phyloP scores from a whole-genome alignment of 257 asterid genomes.

The Ophiorrhiza pumila region DNA sequence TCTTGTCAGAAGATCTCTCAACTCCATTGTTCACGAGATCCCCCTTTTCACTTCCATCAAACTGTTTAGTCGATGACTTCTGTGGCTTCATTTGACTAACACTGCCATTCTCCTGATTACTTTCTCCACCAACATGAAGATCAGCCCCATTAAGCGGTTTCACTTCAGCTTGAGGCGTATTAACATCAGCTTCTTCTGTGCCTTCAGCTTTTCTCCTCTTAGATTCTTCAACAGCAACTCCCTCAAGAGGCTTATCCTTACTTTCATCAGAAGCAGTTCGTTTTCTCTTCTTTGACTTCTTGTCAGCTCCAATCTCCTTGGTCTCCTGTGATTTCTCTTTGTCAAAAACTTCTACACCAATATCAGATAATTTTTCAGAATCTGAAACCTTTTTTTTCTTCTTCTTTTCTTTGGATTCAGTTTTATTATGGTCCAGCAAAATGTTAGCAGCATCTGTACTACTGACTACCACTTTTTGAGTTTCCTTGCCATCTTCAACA shows the following conservation, averaged over 20 bases:
- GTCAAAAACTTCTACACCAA: constrained; percentile 9
- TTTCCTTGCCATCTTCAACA: constrained; percentile 19
- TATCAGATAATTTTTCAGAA: constrained; percentile 12
- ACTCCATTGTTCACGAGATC: constrained; percentile 27
- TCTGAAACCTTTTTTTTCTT: constrained; percentile 16
- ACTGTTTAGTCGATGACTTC: constrained; percentile 13
- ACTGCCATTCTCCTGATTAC: constrained; percentile 14
- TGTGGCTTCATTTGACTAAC: constrained; percentile 12
- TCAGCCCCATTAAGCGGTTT: constrained; percentile 21
- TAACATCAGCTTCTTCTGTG: constrained; percentile 35
- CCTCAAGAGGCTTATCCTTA: constrained; percentile 37
- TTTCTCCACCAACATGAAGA: constrained; percentile 21
- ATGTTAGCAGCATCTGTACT: constrained; percentile 1
- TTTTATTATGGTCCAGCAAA: constrained; percentile 3
- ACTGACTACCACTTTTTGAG: neutral
- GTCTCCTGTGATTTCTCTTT: constrained; percentile 23
- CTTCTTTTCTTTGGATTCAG: constrained; percentile 22
- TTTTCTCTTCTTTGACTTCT: constrained; percentile 72
- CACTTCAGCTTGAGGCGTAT: constrained; percentile 9
- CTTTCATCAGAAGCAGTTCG: constrained; percentile 44
- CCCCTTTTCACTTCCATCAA: constrained; percentile 22
- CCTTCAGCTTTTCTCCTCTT: constrained; percentile 61
- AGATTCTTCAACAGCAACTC: constrained; percentile 41
- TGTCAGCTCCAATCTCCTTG: constrained; percentile 37
- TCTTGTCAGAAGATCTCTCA: constrained; percentile 34